These are phyloP conservation scores for Leccinum sublutescens DNA, from an alignment of 768 basidiomycete genomes.

Conservation along the genomic window DNA sequence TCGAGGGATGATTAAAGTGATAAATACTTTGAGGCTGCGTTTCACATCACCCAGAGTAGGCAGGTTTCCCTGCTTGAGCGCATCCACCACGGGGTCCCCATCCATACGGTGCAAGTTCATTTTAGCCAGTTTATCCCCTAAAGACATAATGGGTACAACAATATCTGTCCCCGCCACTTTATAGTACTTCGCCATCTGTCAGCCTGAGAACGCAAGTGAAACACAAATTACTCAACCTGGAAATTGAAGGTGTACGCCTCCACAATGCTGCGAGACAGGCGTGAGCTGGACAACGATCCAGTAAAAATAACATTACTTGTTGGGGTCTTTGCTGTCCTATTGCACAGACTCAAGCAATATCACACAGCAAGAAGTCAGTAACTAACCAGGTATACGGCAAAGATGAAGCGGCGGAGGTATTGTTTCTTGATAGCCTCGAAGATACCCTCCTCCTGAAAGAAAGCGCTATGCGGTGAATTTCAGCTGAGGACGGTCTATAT, in stretches of 20 bases:
- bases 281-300: slow-evolving; percentile 14
- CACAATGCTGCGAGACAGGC: slow-evolving; percentile 54
- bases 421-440: slow-evolving; percentile 84
- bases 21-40: slow-evolving; percentile 67
- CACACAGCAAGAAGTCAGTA: not conserved
- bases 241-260: slow-evolving; percentile 91
- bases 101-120: slow-evolving; percentile 42
- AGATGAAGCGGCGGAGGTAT: slow-evolving; percentile 82
- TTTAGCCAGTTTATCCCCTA: slow-evolving; percentile 58
- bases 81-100: slow-evolving; percentile 59
- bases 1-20: not conserved
- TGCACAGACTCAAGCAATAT: not conserved
- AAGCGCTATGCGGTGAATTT: slow-evolving; percentile 6
- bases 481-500: slow-evolving; percentile 16
- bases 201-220: not conserved
- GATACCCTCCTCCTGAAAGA: slow-evolving; percentile 73
- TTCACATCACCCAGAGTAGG: slow-evolving; percentile 84
- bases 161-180: slow-evolving; percentile 57
- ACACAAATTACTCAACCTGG: slow-evolving; percentile 40
- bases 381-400: slow-evolving; percentile 78
- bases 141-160: slow-evolving; percentile 68
- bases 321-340: slow-evolving; percentile 83
- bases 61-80: slow-evolving; percentile 54
- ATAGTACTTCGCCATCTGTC: slow-evolving; percentile 55
- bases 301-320: slow-evolving; percentile 51